Base-by-base conservation (phyloP, 2,329 filamentous ascomycete species). In the Xylaria sp. region DNA sequence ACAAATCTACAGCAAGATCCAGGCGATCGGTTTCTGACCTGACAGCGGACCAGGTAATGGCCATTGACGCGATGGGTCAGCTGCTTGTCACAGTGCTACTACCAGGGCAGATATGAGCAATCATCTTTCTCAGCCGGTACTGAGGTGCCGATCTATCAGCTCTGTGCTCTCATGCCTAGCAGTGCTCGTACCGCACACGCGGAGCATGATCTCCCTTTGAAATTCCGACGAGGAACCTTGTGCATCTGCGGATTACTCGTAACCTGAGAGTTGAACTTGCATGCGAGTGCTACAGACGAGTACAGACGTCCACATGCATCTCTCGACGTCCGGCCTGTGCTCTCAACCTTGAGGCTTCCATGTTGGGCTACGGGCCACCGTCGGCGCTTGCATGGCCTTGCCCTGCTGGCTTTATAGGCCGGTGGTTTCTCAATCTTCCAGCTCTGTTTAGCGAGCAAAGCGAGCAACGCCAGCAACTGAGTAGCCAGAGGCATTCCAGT, bases 231-330 rank as follows among this genome's bases (percentile, higher is more conserved):
- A 57, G 57, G 54, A 63, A 60, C 58, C 23, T 30, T 47, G 54
- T 61, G 63, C 61, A 52, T 63, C 48, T 35, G 46, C 23, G 23
- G 23, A 30, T 30, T 30, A 30, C 23, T 30, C 23, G 23, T 30
- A 30, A 30, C 23, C 23, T 30, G 23, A 5, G 23, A 30, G 23
- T 52, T 11, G 34, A 13, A 52, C 44, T 49, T 59, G 58, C 59
- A 64, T 63, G 51, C 23, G 11, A 57, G 55, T 59, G 59, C 56
- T 10, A 30, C 23, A 30, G 23, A 30, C 23, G 23, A 30, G 23
- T 30, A 30, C 23, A 64, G 60, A 64, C 52, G 60, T 64, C 60
- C 61, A 63, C 23, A 59, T 63, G 59, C 49, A 16, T 16, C 11
- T 51, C 49, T 35, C 23, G 23, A n/a, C 49, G 23, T 35, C 23